Evolutionary conservation across 2,329 filamentous ascomycete species (phyloP).

Genomic region (Malbranchea cinnamomea): DNA sequence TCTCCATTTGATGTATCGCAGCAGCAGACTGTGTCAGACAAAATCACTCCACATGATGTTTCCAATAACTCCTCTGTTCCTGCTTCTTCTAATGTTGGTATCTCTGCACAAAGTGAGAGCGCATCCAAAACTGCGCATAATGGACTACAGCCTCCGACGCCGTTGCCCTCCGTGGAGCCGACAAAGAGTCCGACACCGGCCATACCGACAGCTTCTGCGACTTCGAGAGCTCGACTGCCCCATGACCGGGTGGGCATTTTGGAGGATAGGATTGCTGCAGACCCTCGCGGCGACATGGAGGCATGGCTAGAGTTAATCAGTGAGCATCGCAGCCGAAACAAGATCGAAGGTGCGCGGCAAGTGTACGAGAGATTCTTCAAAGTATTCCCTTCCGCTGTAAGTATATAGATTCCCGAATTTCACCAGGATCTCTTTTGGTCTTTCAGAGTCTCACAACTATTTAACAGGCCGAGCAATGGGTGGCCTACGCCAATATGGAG

Average conservation of each 20-base stretch:
- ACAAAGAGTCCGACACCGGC: slow-evolving; percentile 25
- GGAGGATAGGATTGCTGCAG: slow-evolving; percentile 82
- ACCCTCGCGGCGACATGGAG: slow-evolving; percentile 81
- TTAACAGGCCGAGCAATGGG: slow-evolving; percentile 74
- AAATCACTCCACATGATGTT: slow-evolving; percentile 32
- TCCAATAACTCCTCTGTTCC: slow-evolving; percentile 36
- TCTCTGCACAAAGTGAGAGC: slow-evolving; percentile 30
- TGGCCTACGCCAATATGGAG: slow-evolving; percentile 78
- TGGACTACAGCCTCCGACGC: slow-evolving; percentile 7
- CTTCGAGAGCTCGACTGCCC: slow-evolving; percentile 42
- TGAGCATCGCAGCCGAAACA: slow-evolving; percentile 68
- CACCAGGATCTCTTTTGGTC: slow-evolving; percentile 3
- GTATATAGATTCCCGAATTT: slow-evolving; percentile 24
- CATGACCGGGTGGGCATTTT: slow-evolving; percentile 64
- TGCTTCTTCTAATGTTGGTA: slow-evolving; percentile 29
- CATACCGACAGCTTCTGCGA: slow-evolving; percentile 30
- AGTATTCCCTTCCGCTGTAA: slow-evolving; percentile 79
- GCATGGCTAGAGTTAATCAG: slow-evolving; percentile 80
- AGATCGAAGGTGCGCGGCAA: slow-evolving; percentile 63
- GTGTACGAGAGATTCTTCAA: slow-evolving; percentile 78
- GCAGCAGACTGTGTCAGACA: slow-evolving; percentile 41
- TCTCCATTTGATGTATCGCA: slow-evolving; percentile 45
- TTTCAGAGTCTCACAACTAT: slow-evolving; percentile 24
- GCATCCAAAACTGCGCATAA: slow-evolving; percentile 22
- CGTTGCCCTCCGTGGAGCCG: slow-evolving; percentile 12